phyloP scores from a whole-genome alignment of 2,329 filamentous ascomycete species.

The Alternaria tenuissima region DNA sequence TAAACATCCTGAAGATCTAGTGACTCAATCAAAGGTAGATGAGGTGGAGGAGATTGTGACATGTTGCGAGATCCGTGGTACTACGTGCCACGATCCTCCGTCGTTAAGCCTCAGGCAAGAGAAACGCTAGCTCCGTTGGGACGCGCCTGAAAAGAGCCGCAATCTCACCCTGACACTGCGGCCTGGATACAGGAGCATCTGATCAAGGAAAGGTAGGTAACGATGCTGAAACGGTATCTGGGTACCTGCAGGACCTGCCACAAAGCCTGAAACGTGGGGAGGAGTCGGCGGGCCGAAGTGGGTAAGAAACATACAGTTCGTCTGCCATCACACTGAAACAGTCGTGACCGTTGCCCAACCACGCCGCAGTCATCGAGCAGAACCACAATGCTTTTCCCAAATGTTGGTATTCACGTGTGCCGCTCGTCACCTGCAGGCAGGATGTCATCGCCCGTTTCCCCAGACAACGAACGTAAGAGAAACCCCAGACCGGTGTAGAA shows the following conservation, averaged over 20 bases:
- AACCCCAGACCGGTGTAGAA: slow-evolving; percentile 1
- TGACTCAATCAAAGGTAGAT: neutral
- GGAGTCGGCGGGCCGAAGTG: slow-evolving; percentile 10
- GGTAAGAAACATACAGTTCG: slow-evolving; percentile 13
- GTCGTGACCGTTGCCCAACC: slow-evolving; percentile 20
- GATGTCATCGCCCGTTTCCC: slow-evolving; percentile 14
- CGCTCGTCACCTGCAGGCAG: slow-evolving; percentile 14
- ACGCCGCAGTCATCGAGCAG: slow-evolving; percentile 10
- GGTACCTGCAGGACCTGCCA: slow-evolving; percentile 44
- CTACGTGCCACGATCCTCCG: neutral
- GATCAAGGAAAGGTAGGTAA: slow-evolving; percentile 7
- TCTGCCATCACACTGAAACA: slow-evolving; percentile 29
- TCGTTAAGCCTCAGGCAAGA: neutral
- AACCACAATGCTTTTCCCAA: slow-evolving; percentile 6
- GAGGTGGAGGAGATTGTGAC: neutral
- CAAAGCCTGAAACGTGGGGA: slow-evolving; percentile 38
- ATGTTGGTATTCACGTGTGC: slow-evolving; percentile 13
- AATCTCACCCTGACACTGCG: neutral
- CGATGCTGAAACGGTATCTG: slow-evolving; percentile 34
- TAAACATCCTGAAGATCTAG: neutral
- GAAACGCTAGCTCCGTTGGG: neutral
- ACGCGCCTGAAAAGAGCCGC: neutral
- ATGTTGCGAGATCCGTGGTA: neutral
- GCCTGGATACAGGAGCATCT: neutral
- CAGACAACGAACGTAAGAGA: slow-evolving; percentile 25